Evolutionary conservation across 495 filamentous ascomycete species (phyloP).

Genomic region (Podospora conica): DNA sequence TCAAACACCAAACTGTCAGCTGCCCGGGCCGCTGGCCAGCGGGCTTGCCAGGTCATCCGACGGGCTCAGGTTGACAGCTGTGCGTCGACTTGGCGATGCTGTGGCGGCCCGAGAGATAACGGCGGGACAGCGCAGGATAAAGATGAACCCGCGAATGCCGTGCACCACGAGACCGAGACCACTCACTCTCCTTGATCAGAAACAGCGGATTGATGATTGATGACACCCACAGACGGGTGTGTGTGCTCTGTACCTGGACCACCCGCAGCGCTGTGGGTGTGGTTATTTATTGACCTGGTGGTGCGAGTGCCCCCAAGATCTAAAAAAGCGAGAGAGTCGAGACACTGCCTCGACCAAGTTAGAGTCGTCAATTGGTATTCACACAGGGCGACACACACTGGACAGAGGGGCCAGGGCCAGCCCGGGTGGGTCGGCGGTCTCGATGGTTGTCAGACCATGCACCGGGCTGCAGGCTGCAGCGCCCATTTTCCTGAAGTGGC

Average conservation of each 20-base stretch:
- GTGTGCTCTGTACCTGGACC: not conserved
- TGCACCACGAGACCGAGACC: not conserved
- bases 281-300: not conserved
- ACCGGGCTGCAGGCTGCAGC: slow-evolving; percentile 26
- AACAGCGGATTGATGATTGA: not conserved
- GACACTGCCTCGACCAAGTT: not conserved
- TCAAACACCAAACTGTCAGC: not conserved
- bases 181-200: not conserved
- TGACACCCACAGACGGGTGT: not conserved
- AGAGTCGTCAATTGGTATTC: not conserved
- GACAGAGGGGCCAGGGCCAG: no score
- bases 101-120: not conserved
- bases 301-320: not conserved
- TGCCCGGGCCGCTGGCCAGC: no score
- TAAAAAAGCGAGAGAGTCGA: not conserved
- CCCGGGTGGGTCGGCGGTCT: slow-evolving; percentile 6
- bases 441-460: slow-evolving; percentile 19
- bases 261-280: not conserved
- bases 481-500: slow-evolving; percentile 28
- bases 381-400: no score
- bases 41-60: not conserved
- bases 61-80: not conserved
- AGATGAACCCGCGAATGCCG: not conserved
- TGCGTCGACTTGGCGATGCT: not conserved
- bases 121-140: not conserved